Evolutionary conservation across 257 asterid genomes (phyloP), one percentile per base, ranked within the genome.

Genomic region (Salvia hispanica): DNA sequence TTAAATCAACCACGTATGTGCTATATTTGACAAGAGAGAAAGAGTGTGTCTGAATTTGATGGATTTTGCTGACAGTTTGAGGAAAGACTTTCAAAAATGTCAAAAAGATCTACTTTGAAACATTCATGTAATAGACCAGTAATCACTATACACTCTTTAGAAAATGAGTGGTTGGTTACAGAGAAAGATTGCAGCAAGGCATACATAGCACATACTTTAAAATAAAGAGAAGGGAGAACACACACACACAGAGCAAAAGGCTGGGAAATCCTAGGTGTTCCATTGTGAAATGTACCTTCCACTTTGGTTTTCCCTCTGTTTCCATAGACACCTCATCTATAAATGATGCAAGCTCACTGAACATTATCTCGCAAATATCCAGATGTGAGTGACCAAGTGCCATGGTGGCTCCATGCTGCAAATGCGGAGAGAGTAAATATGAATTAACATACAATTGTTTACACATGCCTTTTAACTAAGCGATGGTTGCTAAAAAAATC

Each of bases 331-430:
- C 85, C 75, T 94, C 99, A 60, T 94, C 97, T 52, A 88, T 85
- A 84, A 91, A 94, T 67, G 97, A 88, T 5, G 97, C 80, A 76
- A 94, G 99, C 81, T 94, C 97, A 39, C 96, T 86, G 82, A 91
- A 94, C 99, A 94, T 91, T 70, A 88, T 81, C 79, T 94, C 99
- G 37, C 99, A 91, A 78, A 94, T 83, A 79, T 85, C 97, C 72
- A 91, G 90, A 83, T 94, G 99, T 9, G 95, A 94, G 82, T 87
- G 99, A 21, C 99, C 99, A 73, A 94, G 95, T n/a, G 99, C 96
- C 99, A 85, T 88, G 59, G 99, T 91, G 64, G 96, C 97, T 57
- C 95, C 91, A 80, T 94, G 92, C 99, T 94, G 93, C 70, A 74
- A 43, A 64, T 56, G 69, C 16, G n/a, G 39, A 45, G 62, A 63